Conservation (phyloP, 2,329 filamentous ascomycete genomes). For the Onygena corvina region DNA sequence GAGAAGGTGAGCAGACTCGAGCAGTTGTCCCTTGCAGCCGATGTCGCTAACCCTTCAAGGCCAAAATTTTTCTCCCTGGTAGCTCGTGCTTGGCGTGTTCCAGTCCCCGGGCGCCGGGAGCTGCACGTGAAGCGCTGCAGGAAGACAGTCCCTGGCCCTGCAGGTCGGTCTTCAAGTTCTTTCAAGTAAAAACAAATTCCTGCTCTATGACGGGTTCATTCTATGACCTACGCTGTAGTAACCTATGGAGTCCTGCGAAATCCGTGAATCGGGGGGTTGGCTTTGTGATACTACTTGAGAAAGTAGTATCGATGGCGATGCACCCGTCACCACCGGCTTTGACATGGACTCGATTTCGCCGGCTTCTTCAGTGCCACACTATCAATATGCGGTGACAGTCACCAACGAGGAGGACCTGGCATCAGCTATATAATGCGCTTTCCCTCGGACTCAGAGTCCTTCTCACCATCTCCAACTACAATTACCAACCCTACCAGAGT, state of each 20-base stretch:
- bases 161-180: background rate
- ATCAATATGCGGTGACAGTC: background rate
- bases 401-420: background rate
- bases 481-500: background rate
- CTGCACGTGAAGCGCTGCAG: background rate
- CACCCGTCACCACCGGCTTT: background rate
- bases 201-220: too few species aligned
- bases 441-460: too few species aligned
- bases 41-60: background rate
- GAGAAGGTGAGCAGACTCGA: background rate
- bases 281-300: background rate
- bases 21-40: background rate
- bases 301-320: background rate
- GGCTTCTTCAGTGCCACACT: background rate
- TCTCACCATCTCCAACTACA: background rate
- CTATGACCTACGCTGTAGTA: too few species aligned
- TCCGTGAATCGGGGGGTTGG: too few species aligned
- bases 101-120: background rate
- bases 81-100: background rate
- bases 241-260: too few species aligned
- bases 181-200: too few species aligned
- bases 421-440: background rate
- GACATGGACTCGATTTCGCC: background rate
- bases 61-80: slow-evolving; percentile 1
- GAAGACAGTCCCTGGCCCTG: background rate